These are phyloP conservation scores for Cercospora sojina DNA, from an alignment of 2,329 filamentous ascomycete genomes.

Conservation along the genomic window DNA sequence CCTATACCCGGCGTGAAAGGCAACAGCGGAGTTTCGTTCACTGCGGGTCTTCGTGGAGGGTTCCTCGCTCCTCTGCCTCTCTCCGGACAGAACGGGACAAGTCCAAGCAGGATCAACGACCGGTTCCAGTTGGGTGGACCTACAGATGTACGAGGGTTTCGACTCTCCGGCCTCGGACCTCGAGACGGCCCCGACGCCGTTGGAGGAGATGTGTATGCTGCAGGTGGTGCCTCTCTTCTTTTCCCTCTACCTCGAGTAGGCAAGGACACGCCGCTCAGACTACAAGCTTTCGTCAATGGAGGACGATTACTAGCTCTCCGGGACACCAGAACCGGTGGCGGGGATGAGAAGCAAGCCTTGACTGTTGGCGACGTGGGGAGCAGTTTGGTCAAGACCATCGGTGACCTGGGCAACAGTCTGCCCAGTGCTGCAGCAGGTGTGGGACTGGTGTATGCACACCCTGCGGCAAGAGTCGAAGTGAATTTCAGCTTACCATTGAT, in stretches of 20 bases:
- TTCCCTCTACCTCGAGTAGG: slow-evolving; percentile 80
- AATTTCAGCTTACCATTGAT: slow-evolving; percentile 91
- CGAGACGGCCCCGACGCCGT: slow-evolving; percentile 82
- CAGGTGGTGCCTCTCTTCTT: slow-evolving; percentile 81
- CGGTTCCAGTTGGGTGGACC: slow-evolving; percentile 93
- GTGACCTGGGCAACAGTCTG: slow-evolving; percentile 69
- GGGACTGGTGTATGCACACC: slow-evolving; percentile 91
- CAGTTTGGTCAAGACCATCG: slow-evolving; percentile 62
- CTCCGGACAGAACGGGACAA: slow-evolving; percentile 54
- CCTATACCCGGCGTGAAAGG: slow-evolving; percentile 66
- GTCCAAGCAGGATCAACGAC: slow-evolving; percentile 81
- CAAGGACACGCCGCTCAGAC: slow-evolving; percentile 75
- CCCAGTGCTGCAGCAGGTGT: slow-evolving; percentile 85
- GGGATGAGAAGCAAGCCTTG: slow-evolving; percentile 47
- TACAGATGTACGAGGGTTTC: slow-evolving; percentile 91
- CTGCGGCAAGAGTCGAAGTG: slow-evolving; percentile 87
- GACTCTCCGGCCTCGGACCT: slow-evolving; percentile 82
- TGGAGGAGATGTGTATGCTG: slow-evolving; percentile 88
- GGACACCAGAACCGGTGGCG: slow-evolving; percentile 39
- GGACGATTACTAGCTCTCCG: slow-evolving; percentile 78
- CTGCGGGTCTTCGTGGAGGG: slow-evolving; percentile 76
- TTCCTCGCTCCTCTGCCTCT: slow-evolving; percentile 78
- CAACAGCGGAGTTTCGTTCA: slow-evolving; percentile 76
- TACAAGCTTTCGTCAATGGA: slow-evolving; percentile 90
- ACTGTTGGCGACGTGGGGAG: slow-evolving; percentile 52